These are phyloP conservation scores for Cornus suecica DNA, from an alignment of 148 eudicot genomes.

Conservation along the genomic window DNA sequence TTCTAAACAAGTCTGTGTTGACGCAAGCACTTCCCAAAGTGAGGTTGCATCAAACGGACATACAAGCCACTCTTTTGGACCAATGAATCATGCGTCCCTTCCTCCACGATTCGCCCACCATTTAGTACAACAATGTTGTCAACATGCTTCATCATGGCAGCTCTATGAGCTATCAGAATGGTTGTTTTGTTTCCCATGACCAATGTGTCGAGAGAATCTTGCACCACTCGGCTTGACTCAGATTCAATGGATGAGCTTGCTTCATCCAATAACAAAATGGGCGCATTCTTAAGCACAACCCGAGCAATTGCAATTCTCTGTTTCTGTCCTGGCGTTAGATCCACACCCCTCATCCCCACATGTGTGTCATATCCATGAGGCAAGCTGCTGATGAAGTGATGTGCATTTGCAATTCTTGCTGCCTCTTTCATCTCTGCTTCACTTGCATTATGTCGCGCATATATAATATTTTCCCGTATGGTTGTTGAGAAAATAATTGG, in stretches of 20 bases:
- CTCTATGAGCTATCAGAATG: constrained; percentile 85
- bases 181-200: constrained; percentile 96
- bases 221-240: constrained; percentile 93
- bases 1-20: constrained; percentile 63
- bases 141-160: constrained; percentile 97
- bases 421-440: constrained; percentile 99
- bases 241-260: constrained; percentile 97
- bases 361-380: constrained; percentile 99
- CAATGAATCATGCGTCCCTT: constrained; percentile 76
- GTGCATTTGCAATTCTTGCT: constrained; percentile 97
- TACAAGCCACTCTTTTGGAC: constrained; percentile 76
- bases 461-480: constrained; percentile 85
- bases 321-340: constrained; percentile 92
- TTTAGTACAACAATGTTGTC: constrained; percentile 94
- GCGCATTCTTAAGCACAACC: constrained; percentile 88
- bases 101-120: constrained; percentile 91
- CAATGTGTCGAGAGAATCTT: constrained; percentile 92
- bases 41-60: constrained; percentile 95
- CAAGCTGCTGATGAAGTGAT: constrained; percentile 94
- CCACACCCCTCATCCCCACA: constrained; percentile 97
- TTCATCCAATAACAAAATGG: constrained; percentile 88
- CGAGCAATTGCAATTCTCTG: constrained; percentile 94
- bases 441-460: constrained; percentile 96
- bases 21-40: constrained; percentile 78
- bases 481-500: constrained; percentile 95